A percentile compares a stretch with the other conserved stretches of the same genome.
Evolutionary conservation across 2,329 filamentous ascomycete genomes (phyloP).

Genomic region (Cytospora chrysosperma): DNA sequence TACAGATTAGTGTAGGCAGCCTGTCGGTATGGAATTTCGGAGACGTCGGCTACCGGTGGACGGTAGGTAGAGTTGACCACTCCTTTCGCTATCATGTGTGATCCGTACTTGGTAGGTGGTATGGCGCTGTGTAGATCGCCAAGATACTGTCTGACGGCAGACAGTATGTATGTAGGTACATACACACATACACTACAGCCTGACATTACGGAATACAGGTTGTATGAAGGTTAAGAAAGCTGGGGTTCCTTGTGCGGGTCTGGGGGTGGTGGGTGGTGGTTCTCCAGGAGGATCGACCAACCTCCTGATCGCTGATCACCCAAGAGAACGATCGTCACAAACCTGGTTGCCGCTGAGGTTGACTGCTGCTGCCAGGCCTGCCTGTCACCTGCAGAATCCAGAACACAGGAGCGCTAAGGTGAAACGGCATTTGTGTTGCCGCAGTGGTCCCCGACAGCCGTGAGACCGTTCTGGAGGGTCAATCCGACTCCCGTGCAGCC

Average conservation of each 20-base stretch:
- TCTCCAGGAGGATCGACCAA: slow-evolving; percentile 9
- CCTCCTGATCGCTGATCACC: slow-evolving; percentile 14
- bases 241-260: too few relatives aligned
- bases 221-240: too few relatives aligned
- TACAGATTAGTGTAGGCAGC: too few relatives aligned
- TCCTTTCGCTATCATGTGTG: too few relatives aligned
- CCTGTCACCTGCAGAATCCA: slow-evolving; percentile 15
- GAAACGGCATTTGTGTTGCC: slow-evolving; percentile 20
- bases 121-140: not conserved
- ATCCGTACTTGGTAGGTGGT: too few relatives aligned
- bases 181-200: too few relatives aligned
- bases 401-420: not conserved
- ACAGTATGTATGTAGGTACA: not conserved
- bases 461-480: slow-evolving; percentile 16
- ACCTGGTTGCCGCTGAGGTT: not conserved
- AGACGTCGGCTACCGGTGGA: not conserved
- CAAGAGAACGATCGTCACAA: not conserved
- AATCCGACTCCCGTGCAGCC: slow-evolving; percentile 19
- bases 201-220: too few relatives aligned
- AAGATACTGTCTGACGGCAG: not conserved
- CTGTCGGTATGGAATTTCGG: not conserved
- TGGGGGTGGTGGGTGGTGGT: not conserved
- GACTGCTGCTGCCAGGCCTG: not conserved
- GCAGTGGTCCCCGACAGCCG: slow-evolving; percentile 19
- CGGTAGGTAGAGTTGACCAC: too few relatives aligned